phyloP scores from a whole-genome alignment of 139 green algal species.

The Tetraselmis chui region DNA sequence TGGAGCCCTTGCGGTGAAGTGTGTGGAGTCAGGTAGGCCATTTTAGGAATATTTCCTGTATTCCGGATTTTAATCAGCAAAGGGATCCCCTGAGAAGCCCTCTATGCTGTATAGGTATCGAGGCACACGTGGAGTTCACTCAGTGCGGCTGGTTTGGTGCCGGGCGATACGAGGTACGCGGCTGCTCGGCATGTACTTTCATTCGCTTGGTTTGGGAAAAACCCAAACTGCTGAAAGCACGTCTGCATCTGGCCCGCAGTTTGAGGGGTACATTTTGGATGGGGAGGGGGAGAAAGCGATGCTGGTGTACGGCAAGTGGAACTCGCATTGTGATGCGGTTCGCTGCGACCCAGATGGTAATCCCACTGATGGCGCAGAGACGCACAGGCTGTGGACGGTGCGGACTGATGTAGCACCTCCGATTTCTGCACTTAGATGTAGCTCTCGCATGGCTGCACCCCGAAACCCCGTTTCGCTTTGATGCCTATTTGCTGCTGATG shows the following conservation, averaged over 20 bases:
- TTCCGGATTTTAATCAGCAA: too few species aligned
- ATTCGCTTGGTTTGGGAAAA: constrained; percentile 40
- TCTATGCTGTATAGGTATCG: neutral
- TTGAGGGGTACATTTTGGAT: constrained; percentile 48
- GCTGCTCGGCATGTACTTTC: too few species aligned
- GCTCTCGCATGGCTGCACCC: too few species aligned
- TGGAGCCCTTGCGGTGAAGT: constrained; percentile 67
- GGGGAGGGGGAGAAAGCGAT: constrained; percentile 59
- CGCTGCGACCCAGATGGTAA: constrained; percentile 64
- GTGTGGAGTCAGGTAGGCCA: neutral
- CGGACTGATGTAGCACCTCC: too few species aligned
- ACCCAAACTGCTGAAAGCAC: constrained; percentile 9
- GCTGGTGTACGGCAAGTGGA: constrained; percentile 78
- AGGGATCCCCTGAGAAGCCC: too few species aligned
- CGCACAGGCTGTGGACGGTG: constrained; percentile 64
- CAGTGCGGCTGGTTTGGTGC: constrained; percentile 89
- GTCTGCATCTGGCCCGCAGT: constrained; percentile 37
- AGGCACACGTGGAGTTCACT: constrained; percentile 63
- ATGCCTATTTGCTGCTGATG: neutral
- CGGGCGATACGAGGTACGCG: constrained; percentile 60
- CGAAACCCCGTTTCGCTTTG: too few species aligned
- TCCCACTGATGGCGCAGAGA: constrained; percentile 34
- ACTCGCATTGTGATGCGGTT: constrained; percentile 56
- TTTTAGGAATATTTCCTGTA: too few species aligned
- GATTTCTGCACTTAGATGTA: too few species aligned